phyloP scores from a whole-genome alignment of 2,329 filamentous ascomycete species.

The Pseudogymnoascus sp. region DNA sequence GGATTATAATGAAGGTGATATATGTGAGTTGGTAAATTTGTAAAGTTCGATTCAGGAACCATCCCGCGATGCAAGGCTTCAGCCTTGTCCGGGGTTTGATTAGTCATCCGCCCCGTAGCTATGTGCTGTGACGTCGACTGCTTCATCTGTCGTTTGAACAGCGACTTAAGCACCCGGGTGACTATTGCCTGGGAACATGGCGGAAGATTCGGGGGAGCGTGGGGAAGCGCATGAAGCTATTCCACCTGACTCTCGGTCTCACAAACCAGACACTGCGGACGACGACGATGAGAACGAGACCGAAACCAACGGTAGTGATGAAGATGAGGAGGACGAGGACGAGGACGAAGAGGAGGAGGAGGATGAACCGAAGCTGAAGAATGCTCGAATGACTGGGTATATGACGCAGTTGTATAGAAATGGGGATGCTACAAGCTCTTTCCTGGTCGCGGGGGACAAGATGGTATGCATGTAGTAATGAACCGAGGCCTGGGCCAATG shows the following conservation, averaged over 20 bases:
- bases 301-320: slow-evolving; percentile 40
- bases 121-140: slow-evolving; percentile 7
- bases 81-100: background rate
- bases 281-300: slow-evolving; percentile 29
- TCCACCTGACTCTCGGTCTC: slow-evolving; percentile 17
- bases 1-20: background rate
- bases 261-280: slow-evolving; percentile 16
- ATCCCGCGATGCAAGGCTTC: background rate
- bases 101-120: background rate
- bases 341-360: slow-evolving; percentile 80
- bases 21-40: background rate
- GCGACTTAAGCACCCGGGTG: background rate
- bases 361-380: slow-evolving; percentile 91
- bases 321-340: slow-evolving; percentile 50
- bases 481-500: background rate
- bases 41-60: background rate
- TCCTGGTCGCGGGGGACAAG: slow-evolving; percentile 88
- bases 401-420: slow-evolving; percentile 81
- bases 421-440: slow-evolving; percentile 88
- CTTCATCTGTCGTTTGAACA: background rate
- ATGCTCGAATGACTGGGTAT: slow-evolving; percentile 76
- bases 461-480: slow-evolving; percentile 55
- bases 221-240: slow-evolving; percentile 21
- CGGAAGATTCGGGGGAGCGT: slow-evolving; percentile 25
- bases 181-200: slow-evolving; percentile 21